These are phyloP conservation scores for Lepidium sativum DNA, from an alignment of 345 rosid species.

Conservation along the genomic window DNA sequence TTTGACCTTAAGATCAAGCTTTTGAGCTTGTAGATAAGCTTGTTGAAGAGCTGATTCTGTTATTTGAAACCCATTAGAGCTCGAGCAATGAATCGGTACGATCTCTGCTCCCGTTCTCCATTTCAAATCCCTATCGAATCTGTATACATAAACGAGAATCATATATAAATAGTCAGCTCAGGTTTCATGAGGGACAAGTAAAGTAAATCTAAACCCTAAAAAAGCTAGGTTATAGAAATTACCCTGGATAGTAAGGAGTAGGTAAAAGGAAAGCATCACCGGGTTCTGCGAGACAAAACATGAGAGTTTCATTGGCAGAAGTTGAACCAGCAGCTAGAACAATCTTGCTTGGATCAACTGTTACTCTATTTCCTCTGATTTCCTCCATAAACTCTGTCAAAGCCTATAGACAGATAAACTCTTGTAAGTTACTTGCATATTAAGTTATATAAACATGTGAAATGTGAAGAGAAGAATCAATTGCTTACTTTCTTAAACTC, in stretches of 20 bases:
- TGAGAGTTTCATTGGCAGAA: slow-evolving; percentile 65
- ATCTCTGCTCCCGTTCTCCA: slow-evolving; percentile 56
- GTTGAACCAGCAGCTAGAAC: slow-evolving; percentile 77
- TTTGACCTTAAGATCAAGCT: slow-evolving; percentile 46
- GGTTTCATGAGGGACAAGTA: background rate
- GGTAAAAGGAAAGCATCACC: slow-evolving; percentile 76
- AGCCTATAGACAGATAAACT: slow-evolving; percentile 34
- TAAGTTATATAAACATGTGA: background rate
- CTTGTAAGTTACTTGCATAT: background rate
- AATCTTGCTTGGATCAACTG: slow-evolving; percentile 40
- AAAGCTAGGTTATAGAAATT: slow-evolving; percentile 5
- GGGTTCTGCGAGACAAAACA: slow-evolving; percentile 57
- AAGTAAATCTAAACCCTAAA: background rate
- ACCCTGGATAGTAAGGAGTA: slow-evolving; percentile 81
- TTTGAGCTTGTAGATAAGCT: slow-evolving; percentile 50
- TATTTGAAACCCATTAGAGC: slow-evolving; percentile 47
- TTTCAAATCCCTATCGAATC: slow-evolving; percentile 61
- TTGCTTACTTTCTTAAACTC: slow-evolving; percentile 50
- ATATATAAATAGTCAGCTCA: background rate
- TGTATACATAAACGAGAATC: too few species aligned
- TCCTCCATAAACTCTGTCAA: slow-evolving; percentile 64
- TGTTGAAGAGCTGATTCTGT: slow-evolving; percentile 49
- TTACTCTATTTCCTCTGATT: slow-evolving; percentile 62
- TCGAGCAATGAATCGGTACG: slow-evolving; percentile 42
- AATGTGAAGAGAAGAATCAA: background rate